Evolutionary conservation across 116 monocot species (phyloP).

Genomic region (Trichopus zeylanicus): DNA sequence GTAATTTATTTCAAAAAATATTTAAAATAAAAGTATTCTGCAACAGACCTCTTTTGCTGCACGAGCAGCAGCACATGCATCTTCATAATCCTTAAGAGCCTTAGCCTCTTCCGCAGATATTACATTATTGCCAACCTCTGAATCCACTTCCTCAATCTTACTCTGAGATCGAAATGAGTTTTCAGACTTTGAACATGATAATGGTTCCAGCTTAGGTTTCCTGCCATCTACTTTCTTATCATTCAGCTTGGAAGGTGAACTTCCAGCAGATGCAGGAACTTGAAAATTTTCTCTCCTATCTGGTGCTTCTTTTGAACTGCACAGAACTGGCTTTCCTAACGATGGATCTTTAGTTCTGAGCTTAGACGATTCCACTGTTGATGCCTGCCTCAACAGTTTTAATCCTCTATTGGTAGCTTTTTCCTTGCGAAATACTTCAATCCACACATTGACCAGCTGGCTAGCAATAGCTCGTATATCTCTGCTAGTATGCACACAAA

Average conservation of each 20-base stretch:
- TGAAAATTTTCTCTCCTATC: conserved; percentile 30
- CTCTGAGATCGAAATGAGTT: conserved; percentile 25
- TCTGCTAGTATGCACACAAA: conserved; percentile 92
- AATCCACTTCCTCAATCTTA: conserved; percentile 15
- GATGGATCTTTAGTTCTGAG: conserved; percentile 32
- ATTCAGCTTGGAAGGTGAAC: conserved; percentile 33
- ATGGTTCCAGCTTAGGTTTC: conserved; percentile 26
- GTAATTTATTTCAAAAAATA: neutral
- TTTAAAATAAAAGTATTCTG: conserved; percentile 7
- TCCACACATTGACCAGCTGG: conserved; percentile 94
- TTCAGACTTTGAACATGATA: conserved; percentile 26
- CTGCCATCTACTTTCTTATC: conserved; percentile 29
- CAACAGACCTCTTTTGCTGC: conserved; percentile 76
- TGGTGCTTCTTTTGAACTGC: conserved; percentile 24
- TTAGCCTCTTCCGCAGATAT: conserved; percentile 78
- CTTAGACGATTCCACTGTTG: conserved; percentile 43
- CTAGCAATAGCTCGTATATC: conserved; percentile 97
- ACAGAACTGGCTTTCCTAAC: conserved; percentile 20
- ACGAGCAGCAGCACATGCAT: conserved; percentile 86
- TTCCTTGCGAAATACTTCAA: conserved; percentile 94
- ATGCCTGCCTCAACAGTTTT: conserved; percentile 37
- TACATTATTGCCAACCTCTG: conserved; percentile 16
- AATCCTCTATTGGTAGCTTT: conserved; percentile 60
- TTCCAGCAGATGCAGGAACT: conserved; percentile 22
- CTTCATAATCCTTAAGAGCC: conserved; percentile 81